Base-by-base conservation (phyloP, 108 stramenopile species). In the Aurantiochytrium sp. region DNA sequence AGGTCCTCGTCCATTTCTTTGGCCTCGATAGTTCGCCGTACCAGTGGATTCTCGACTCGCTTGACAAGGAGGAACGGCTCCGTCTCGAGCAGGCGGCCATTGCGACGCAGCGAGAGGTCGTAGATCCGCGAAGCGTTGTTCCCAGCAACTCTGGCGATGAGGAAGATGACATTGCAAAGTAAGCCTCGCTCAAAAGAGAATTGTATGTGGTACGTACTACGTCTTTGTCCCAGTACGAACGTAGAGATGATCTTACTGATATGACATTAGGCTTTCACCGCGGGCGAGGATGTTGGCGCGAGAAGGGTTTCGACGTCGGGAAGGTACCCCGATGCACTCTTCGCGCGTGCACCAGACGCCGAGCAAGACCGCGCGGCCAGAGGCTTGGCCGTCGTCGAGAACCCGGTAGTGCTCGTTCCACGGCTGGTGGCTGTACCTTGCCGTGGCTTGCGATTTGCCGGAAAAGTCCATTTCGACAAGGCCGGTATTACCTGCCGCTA, bases 1-100 rank as follows among this genome's bases (percentile, higher is more conserved):
- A 81, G 45, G 73, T 81, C 42, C 45, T 81, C 24, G 45, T 48
- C 21, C 73, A 81, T 48, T 81, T 81, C 32, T 81, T 81, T 24
- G 73, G 73, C 6, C 45, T 81, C 42, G 24, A 81, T 48, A 48
- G 1, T 19, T 81, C 73, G n/a, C 45, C 39, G 6, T 81, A 81
- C 2, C 73, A 81, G 45, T 81, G 73, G 73, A 48, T 81, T 5
- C 8, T 81, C 2, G 73, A 81, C 39, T n/a, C 42, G 0, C 24
- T 27, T 22, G 73, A 81, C n/a, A 81, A 48, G 45, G 73, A 81
- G 39, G 32, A 34, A 30, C 8, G 34, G 19, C 0, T 65, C 12
- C 27, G 59, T 30, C 59, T 30, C 19, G 59, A 65, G 3, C 32
- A 65, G 19, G 34, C 34, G 0, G 32, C 32, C 34, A 65, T 34